A percentile compares a stretch with the other conserved stretches of the same genome.
Conservation (phyloP, 2,329 filamentous ascomycete genomes). For the Calcarisporium arbuscula region DNA sequence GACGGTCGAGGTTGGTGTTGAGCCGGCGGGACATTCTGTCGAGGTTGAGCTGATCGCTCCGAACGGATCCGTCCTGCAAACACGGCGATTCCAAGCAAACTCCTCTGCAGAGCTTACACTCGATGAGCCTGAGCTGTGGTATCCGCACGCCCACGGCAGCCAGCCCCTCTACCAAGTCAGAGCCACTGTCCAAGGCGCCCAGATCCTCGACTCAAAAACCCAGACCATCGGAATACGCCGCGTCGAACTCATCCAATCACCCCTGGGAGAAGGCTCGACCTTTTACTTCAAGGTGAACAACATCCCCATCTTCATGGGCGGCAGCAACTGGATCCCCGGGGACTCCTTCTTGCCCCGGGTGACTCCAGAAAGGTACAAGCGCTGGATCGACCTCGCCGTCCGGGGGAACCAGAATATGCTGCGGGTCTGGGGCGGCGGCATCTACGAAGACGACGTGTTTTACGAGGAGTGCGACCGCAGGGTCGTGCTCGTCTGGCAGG, state of each 20-base stretch:
- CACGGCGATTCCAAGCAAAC: slow-evolving; percentile 12
- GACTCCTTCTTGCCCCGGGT: too few species aligned
- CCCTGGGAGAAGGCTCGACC: too few species aligned
- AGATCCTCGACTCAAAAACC: too few species aligned
- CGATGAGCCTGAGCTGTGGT: slow-evolving; percentile 11
- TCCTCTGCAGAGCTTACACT: slow-evolving; percentile 1
- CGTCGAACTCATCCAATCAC: too few species aligned
- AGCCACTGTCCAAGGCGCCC: slow-evolving; percentile 1
- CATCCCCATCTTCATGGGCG: too few species aligned
- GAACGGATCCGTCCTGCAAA: slow-evolving; percentile 16
- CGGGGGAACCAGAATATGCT: slow-evolving; percentile 39
- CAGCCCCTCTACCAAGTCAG: slow-evolving; percentile 7
- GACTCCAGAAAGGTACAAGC: too few species aligned
- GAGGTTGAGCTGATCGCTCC: slow-evolving; percentile 19
- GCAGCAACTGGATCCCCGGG: too few species aligned
- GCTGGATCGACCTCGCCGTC: background rate
- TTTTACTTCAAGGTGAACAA: too few species aligned
- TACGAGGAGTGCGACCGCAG: slow-evolving; percentile 61
- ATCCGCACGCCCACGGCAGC: slow-evolving; percentile 12
- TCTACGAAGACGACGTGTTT: slow-evolving; percentile 60
- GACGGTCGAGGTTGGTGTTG: slow-evolving; percentile 3
- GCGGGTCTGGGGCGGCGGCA: slow-evolving; percentile 59
- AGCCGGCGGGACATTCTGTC: slow-evolving; percentile 24
- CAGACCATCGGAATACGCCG: too few species aligned
- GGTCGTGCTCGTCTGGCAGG: slow-evolving; percentile 62